Percentiles rank a stretch among this genome's conserved stretches.
phyloP scores from a whole-genome alignment of 2,329 filamentous ascomycete genomes.

The Moelleriella libera region DNA sequence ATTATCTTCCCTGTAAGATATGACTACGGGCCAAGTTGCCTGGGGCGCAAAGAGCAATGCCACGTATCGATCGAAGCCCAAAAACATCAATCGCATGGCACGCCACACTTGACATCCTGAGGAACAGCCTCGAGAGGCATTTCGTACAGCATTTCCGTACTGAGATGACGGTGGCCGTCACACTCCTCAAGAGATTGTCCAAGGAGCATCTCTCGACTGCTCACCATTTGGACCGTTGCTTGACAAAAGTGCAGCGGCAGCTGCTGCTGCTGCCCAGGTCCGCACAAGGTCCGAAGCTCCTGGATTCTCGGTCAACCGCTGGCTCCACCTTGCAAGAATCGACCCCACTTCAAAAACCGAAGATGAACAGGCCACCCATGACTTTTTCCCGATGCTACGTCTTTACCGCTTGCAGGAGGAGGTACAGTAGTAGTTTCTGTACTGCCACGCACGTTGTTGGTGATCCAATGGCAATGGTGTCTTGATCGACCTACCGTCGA shows the following conservation, averaged over 20 bases:
- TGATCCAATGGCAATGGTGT: background rate
- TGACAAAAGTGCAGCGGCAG: background rate
- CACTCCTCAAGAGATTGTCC: too few relatives aligned
- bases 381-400: background rate
- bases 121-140: too few relatives aligned
- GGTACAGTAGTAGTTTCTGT: background rate
- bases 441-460: background rate
- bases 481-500: background rate
- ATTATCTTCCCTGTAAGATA: too few relatives aligned
- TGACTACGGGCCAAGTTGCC: too few relatives aligned
- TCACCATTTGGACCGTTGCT: background rate
- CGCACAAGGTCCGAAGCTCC: background rate
- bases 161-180: too few relatives aligned
- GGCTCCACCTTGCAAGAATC: background rate
- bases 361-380: background rate
- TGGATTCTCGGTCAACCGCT: background rate
- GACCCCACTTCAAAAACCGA: background rate
- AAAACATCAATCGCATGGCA: too few relatives aligned
- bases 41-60: too few relatives aligned
- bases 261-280: background rate
- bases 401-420: background rate
- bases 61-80: too few relatives aligned
- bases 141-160: too few relatives aligned
- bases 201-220: too few relatives aligned
- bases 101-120: too few relatives aligned